Evolutionary conservation across 1,284 basidiomycete genomes (phyloP), one percentile per base, ranked within the genome.

Genomic region (Fereydounia khargensis): DNA sequence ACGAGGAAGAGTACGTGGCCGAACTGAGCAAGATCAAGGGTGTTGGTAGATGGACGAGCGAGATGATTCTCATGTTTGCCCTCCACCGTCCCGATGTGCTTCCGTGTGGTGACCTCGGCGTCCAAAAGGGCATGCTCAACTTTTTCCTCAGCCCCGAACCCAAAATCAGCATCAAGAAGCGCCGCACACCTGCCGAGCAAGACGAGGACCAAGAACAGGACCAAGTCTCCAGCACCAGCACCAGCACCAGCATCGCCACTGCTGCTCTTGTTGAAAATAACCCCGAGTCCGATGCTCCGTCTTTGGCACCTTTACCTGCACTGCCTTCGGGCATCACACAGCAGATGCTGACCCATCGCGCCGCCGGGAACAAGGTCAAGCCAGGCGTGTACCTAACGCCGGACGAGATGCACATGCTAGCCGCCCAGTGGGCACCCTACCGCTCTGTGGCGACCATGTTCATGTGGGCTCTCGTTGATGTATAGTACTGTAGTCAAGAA

Each of bases 31-130:
- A 68, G 39, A 58, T 65, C 46, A 72, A 68, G 39, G 70, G 70
- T 10, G 72, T 74, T 2, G 70, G 70, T n/a, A 42, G 53, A 22
- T 74, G 72, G 70, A 73, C 72, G 10, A 69, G 68, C 33, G 62
- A 74, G 44, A 74, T 74, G 72, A 52, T 72, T 14, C 56, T 74
- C 23, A 73, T 74, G 62, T 74, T 74, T 42, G 70, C 72, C 13
- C 49, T 73, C 49, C 60, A 70, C 33, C 55, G 53, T 30, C 66
- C 70, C 14, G 47, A 73, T 35, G 57, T 74, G 7, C 51, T 74
- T 9, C 69, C 72, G 6, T 61, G 62, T 20, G 70, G 62, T 13
- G 72, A 74, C 36, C 55, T 74, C 3, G 72, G 72, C 21, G 64
- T 74, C 16, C 72, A 74, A 48, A 60, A 65, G 23, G 72, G 72